These are phyloP conservation scores for Saturnispora saitoi DNA, from an alignment of 805 yeast species.

Conservation along the genomic window DNA sequence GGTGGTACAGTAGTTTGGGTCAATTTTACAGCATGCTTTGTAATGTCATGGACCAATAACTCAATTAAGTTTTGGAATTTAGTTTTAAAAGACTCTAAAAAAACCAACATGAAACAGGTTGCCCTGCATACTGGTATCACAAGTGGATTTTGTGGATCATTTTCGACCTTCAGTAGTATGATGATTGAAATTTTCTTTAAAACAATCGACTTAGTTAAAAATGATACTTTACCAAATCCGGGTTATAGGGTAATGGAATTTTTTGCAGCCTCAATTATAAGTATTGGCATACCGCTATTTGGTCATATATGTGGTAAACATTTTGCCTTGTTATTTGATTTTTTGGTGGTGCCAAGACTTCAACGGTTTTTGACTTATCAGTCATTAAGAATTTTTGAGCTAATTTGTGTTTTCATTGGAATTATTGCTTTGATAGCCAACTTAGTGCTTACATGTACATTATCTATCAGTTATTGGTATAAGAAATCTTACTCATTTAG, in stretches of 20 bases:
- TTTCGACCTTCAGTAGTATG: slow-evolving; percentile 69
- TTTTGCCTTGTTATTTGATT: slow-evolving; percentile 17
- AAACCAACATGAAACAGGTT: slow-evolving; percentile 31
- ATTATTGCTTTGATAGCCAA: slow-evolving; percentile 29
- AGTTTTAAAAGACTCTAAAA: slow-evolving; percentile 8
- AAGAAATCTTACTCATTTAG: slow-evolving; percentile 62
- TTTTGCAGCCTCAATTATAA: slow-evolving; percentile 51
- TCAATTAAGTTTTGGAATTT: slow-evolving; percentile 13
- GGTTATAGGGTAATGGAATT: slow-evolving; percentile 80
- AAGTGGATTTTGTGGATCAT: slow-evolving; percentile 77
- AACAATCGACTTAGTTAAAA: slow-evolving; percentile 34
- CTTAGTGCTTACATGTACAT: slow-evolving; percentile 34
- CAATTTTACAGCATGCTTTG: slow-evolving; percentile 61
- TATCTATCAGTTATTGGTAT: slow-evolving; percentile 34
- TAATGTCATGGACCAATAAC: slow-evolving; percentile 44
- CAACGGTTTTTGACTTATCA: slow-evolving; percentile 9
- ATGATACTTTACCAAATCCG: slow-evolving; percentile 38
- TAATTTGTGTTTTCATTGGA: slow-evolving; percentile 16
- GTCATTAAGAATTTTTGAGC: slow-evolving; percentile 12
- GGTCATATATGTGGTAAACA: slow-evolving; percentile 57
- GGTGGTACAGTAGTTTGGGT: slow-evolving; percentile 54
- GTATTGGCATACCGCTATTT: slow-evolving; percentile 51
- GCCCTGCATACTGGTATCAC: slow-evolving; percentile 53
- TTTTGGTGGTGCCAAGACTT: slow-evolving; percentile 7
- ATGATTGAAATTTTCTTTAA: slow-evolving; percentile 45